These are phyloP conservation scores for Aegilops speltoides DNA, from an alignment of 176 grass and related monocot genomes.

Conservation along the genomic window DNA sequence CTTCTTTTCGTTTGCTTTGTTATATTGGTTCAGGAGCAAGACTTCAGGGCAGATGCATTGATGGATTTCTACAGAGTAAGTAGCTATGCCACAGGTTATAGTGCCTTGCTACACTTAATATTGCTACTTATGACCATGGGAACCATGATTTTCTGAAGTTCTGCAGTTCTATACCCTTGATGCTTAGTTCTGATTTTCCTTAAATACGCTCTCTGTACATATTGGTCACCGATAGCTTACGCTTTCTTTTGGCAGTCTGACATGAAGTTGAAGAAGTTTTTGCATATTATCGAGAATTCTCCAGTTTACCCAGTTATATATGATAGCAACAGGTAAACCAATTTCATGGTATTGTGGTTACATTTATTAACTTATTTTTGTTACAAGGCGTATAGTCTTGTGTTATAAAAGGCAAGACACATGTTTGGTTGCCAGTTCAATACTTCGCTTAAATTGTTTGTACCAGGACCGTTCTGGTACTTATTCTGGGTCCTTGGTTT, in stretches of 20 bases:
- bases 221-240: constrained; percentile 16
- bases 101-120: neutral
- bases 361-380: neutral
- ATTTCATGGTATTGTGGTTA: neutral
- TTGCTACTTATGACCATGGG: neutral
- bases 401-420: neutral
- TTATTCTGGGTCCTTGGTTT: neutral
- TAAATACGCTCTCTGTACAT: constrained; percentile 9
- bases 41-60: constrained; percentile 72
- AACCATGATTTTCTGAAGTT: neutral
- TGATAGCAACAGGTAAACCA: constrained; percentile 84
- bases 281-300: constrained; percentile 95
- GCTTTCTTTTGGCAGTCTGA: constrained; percentile 67
- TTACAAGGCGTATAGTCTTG: neutral
- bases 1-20: constrained; percentile 20
- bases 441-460: neutral
- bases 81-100: neutral
- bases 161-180: constrained; percentile 22
- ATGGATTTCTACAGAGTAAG: constrained; percentile 90
- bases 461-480: neutral
- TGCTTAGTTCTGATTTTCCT: neutral
- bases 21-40: constrained; percentile 59
- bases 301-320: constrained; percentile 95
- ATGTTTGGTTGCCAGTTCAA: constrained; percentile 11
- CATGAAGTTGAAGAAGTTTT: constrained; percentile 94